Percentiles rank a stretch among this genome's conserved stretches.
These are phyloP conservation scores for button mushroom (Agaricus bisporus) DNA, from an alignment of 768 basidiomycete genomes.

Conservation along the genomic window DNA sequence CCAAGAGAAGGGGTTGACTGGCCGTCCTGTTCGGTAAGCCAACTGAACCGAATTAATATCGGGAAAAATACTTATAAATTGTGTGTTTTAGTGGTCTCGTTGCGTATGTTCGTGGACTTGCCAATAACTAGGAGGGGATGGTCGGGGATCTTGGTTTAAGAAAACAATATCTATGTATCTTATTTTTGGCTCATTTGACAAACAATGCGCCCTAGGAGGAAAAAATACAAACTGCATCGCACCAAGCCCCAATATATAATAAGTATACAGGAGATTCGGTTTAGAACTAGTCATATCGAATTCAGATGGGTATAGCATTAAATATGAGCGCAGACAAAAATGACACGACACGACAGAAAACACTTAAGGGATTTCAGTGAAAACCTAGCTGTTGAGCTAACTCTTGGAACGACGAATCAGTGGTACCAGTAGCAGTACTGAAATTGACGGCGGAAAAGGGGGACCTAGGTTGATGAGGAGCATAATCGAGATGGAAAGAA, in stretches of 20 bases:
- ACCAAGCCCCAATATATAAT: no score
- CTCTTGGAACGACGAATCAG: conserved; percentile 62
- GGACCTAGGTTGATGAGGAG: conserved; percentile 6
- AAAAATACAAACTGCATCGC: no score
- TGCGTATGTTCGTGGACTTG: conserved; percentile 33
- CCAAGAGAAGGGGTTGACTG: conserved; percentile 73
- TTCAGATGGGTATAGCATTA: no score
- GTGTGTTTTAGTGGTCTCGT: conserved; percentile 25
- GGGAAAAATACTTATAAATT: background rate
- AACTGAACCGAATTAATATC: background rate
- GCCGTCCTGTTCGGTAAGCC: conserved; percentile 68
- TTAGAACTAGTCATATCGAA: no score
- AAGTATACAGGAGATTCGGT: no score
- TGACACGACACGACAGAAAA: no score
- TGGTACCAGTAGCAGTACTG: conserved; percentile 16
- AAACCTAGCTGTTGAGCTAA: conserved; percentile 67
- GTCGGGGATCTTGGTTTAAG: no score
- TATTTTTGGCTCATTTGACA: background rate
- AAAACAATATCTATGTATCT: background rate
- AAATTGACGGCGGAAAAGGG: conserved; percentile 7
- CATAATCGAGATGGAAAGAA: conserved; percentile 5
- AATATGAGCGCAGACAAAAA: no score
- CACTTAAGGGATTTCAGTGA: conserved; percentile 12
- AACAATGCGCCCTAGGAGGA: no score
- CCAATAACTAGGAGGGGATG: conserved; percentile 10